A percentile compares a stretch with the other conserved stretches of the same genome.
phyloP scores from a whole-genome alignment of 345 rosid species.

The Lepidium didymum region DNA sequence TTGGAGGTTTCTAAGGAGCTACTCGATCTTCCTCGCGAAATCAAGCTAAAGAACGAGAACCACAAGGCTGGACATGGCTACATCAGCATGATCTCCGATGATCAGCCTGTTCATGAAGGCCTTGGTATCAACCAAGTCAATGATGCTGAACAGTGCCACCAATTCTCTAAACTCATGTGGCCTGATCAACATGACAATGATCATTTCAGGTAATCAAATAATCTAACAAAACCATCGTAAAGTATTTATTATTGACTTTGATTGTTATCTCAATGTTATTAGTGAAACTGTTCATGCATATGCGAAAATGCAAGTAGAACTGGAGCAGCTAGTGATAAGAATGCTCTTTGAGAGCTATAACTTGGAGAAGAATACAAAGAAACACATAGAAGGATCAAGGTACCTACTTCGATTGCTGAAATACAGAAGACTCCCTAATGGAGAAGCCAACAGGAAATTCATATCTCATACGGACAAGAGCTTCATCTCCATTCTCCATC shows the following conservation, averaged over 20 bases:
- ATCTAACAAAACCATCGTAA: not conserved
- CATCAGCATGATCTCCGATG: slow-evolving; percentile 25
- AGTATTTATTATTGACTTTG: not conserved
- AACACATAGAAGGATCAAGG: slow-evolving; percentile 34
- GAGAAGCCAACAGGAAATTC: slow-evolving; percentile 40
- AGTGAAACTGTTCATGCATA: slow-evolving; percentile 39
- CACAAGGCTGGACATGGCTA: slow-evolving; percentile 46
- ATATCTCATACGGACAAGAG: slow-evolving; percentile 58
- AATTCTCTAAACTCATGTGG: slow-evolving; percentile 45
- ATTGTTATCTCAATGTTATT: not conserved
- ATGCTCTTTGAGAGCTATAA: slow-evolving; percentile 61
- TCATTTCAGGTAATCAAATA: slow-evolving; percentile 32
- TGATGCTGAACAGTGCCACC: slow-evolving; percentile 17
- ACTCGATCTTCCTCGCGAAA: slow-evolving; percentile 42
- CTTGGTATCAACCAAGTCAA: slow-evolving; percentile 40
- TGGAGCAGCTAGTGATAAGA: slow-evolving; percentile 40
- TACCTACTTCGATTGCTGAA: slow-evolving; percentile 50
- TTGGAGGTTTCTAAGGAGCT: slow-evolving; percentile 28
- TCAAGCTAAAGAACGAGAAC: slow-evolving; percentile 32
- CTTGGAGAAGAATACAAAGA: slow-evolving; percentile 23
- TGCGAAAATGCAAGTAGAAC: slow-evolving; percentile 32
- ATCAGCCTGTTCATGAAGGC: slow-evolving; percentile 42
- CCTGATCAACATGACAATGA: slow-evolving; percentile 38
- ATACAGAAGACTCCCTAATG: slow-evolving; percentile 36
- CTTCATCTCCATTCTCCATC: slow-evolving; percentile 55